Base-by-base conservation (phyloP, 768 basidiomycete genomes). In the Hypholoma sublateritium region DNA sequence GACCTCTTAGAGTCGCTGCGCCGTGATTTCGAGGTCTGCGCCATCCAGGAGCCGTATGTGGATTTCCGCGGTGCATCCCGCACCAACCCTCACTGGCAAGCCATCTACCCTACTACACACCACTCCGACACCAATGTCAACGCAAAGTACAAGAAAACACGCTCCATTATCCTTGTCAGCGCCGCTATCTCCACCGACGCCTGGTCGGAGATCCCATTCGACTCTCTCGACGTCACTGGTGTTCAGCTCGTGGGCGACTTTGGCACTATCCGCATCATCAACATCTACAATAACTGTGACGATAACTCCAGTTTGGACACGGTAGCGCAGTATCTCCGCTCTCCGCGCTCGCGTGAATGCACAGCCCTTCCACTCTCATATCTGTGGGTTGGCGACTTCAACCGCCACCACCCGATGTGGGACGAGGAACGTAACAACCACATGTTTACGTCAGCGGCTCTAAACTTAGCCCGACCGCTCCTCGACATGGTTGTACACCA, bases 371-470 rank as follows among this genome's bases (percentile, higher is more conserved):
- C 44, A 19, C 44, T 45, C 8, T 45, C 44, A 45, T 45, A 45
- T 19, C 44, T 60, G 2, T 60, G 53, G 19, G 37, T 34, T 1
- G 56, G 60, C 2, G 56, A 57, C 48, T 60, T 58, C 49, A 60
- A 63, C 53, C 17, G 59, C 11, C 59, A 63, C 53, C 59, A 60
- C 24, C 62, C 59, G 0, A 2, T 60, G 12, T 63, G 62, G 62
- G 62, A 60, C 46, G 57, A 68, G 4, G 55, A 64, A 0, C 34
- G 48, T 3, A 67, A 72, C 55, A 47, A 50, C 5, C 69, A 69
- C 47, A 71, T 81, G 0, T 73, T 79, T 60, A 77, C 72, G 0
- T 13, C 13, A 0, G n/a, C 51, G 0, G 63, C 67, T n/a, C 47
- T 76, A 0, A 46, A 61, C 0, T 55, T 50, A 0, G n/a, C n/a